Base-by-base conservation (phyloP, 2,329 filamentous ascomycete genomes). In the Bertia moriformis region DNA sequence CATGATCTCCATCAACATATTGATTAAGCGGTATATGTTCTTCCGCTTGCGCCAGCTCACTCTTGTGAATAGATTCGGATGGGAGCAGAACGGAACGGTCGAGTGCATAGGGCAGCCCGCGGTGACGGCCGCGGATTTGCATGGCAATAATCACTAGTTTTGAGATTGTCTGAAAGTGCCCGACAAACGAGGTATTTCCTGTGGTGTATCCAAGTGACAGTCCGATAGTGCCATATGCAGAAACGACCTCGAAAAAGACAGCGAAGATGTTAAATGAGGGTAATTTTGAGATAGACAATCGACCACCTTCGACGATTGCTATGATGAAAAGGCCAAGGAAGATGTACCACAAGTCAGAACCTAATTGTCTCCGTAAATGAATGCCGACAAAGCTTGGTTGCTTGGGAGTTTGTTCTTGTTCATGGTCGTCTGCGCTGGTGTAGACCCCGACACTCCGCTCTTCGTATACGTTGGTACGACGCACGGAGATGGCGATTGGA, bases 341-440 rank as follows among this genome's bases (percentile, higher is more conserved):
- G 42, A 98, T 82, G 51, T 87, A 98, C 91, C 91, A 98, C 58
- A 98, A 59, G 60, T 98, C 91, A 62, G 96, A 98, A 40, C 87
- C 93, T 24, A 98, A 71, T 58, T 98, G 91, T 36, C 83, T 78
- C 27, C 91, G 83, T 55, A 98, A 70, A 73, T 98, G 91, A 39
- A 84, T 79, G 2, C 86, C 84, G 39, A 98, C 81, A 49, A 95
- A 96, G 43, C 80, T 89, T 32, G 80, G 71, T 27, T 63, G 69
- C 18, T 69, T 67, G 13, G 71, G 65, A 2, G 56, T 52, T n/a
- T n/a, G n/a, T n/a, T n/a, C n/a, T n/a, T n/a, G n/a, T 3, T 63
- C 55, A 1, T 62, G 55, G 30, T 69, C 66, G 24, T 62, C 52
- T n/a, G n/a, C n/a, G n/a, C n/a, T n/a, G 14, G 60, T 53, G 51